Percentiles rank a stretch among this genome's conserved stretches.
Conservation (phyloP, 2,329 filamentous ascomycete genomes). For the Colletotrichum scovillei region DNA sequence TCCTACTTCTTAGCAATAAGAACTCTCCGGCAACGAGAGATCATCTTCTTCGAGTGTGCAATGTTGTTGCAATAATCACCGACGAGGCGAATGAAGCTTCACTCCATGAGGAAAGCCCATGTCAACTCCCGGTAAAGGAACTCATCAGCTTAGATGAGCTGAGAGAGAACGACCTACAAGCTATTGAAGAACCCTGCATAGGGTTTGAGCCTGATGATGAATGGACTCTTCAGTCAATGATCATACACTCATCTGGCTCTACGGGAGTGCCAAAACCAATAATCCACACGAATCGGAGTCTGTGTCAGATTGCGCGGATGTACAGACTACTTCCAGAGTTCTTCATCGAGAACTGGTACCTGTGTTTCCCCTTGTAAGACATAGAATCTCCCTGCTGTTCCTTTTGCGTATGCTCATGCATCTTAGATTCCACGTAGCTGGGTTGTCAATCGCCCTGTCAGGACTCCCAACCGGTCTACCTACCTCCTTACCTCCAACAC, state of each 20-base stretch:
- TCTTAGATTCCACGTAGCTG: slow-evolving; percentile 21
- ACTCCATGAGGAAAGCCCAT: neutral
- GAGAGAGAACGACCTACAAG: neutral
- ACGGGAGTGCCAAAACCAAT: slow-evolving; percentile 24
- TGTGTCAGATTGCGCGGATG: slow-evolving; percentile 24
- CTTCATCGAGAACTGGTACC: slow-evolving; percentile 29
- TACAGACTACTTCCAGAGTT: slow-evolving; percentile 23
- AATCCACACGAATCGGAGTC: slow-evolving; percentile 21
- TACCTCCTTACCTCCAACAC: slow-evolving; percentile 4
- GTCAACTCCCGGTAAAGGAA: neutral
- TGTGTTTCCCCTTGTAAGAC: slow-evolving; percentile 22
- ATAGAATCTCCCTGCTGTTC: rapidly evolving
- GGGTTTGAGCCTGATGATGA: slow-evolving; percentile 10
- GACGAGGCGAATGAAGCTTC: slow-evolving; percentile 16
- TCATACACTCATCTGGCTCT: slow-evolving; percentile 29
- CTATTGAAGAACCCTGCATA: too few species aligned
- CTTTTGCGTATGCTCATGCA: neutral
- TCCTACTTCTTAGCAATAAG: slow-evolving; percentile 25
- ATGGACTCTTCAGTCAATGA: slow-evolving; percentile 28
- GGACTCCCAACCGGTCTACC: slow-evolving; percentile 22
- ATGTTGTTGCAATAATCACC: neutral
- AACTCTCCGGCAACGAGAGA: slow-evolving; percentile 10
- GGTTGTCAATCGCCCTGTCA: neutral
- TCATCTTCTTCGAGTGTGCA: slow-evolving; percentile 12
- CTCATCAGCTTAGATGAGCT: neutral